Base-by-base conservation (phyloP, 2,329 filamentous ascomycete genomes). In the Alternaria gaisen region DNA sequence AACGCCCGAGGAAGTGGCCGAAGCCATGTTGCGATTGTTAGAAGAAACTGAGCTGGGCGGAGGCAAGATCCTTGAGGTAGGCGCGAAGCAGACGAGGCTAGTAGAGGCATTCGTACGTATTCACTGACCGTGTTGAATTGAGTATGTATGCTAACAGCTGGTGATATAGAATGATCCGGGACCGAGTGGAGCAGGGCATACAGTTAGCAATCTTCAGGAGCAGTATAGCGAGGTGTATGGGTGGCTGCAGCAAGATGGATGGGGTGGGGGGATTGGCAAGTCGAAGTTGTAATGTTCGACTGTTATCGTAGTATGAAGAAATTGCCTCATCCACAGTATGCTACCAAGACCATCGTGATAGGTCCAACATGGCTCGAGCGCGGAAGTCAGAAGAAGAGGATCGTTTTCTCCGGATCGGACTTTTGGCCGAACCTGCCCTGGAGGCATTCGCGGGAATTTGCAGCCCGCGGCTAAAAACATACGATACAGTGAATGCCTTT, bases 1-100 rank as follows among this genome's bases (percentile, higher is more conserved):
- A 14, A 85, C 83, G n/a, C 80, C 86, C 0, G 86, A 88, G 66
- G 85, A 88, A 66, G 86, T 89, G 0, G 86, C 86, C 0, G 80
- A 83, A 42, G 84, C 84, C 3, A 88, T 89, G 86, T 62, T 88
- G 57, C 79, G 81, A 40, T 82, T 86, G 58, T 75, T 87, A 38
- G 83, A 86, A 62, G 83, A 85, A 46, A 76, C 82, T 5, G 77
- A 80, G 30, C 75, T 87, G 42, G 72, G 71, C 2, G 85, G 74
- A 1, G 74, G 74, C 0, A 84, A 80, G 16, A 80, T 88, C 16
- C 68, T 88, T 42, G 87, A 89, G 72, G 84, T 89, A 1, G 82
- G 83, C 4, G 83, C 84, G 67, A 73, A 70, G 10, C 81, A 81
- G 40, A 84, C 85, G 48, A 80, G 87, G 46, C 72, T 77, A 42